A percentile compares a stretch with the other conserved stretches of the same genome.
phyloP scores from a whole-genome alignment of 2,329 filamentous ascomycete species.

The Ophiosphaerella narmari region DNA sequence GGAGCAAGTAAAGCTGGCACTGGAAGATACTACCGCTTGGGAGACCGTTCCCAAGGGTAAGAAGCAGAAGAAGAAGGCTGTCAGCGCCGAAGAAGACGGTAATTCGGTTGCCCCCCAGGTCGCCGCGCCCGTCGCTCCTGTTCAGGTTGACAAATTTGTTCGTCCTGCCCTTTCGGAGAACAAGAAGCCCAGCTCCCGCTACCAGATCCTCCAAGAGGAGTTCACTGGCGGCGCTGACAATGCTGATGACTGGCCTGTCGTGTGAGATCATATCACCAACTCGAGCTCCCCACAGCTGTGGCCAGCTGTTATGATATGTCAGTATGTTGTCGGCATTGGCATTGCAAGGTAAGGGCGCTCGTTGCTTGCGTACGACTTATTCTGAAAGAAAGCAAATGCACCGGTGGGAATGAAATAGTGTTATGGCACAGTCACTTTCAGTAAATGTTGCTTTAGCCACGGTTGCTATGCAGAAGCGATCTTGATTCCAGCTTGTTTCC shows the following conservation, averaged over 20 bases:
- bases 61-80: slow-evolving; percentile 60
- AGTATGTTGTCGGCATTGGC: too few species aligned
- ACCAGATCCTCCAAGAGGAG: slow-evolving; percentile 35
- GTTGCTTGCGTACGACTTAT: too few species aligned
- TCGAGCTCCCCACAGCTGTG: not conserved
- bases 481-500: slow-evolving; percentile 8
- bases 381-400: too few species aligned
- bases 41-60: slow-evolving; percentile 61
- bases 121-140: slow-evolving; percentile 24
- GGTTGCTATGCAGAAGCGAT: slow-evolving; percentile 4
- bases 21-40: slow-evolving; percentile 60
- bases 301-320: too few species aligned
- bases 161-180: slow-evolving; percentile 30
- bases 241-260: slow-evolving; percentile 49
- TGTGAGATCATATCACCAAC: slow-evolving; percentile 21
- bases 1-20: slow-evolving; percentile 61
- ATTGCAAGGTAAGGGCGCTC: too few species aligned
- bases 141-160: slow-evolving; percentile 14
- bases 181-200: slow-evolving; percentile 35
- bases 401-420: not conserved
- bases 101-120: slow-evolving; percentile 22
- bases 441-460: not conserved
- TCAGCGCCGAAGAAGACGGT: slow-evolving; percentile 50
- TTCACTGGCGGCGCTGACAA: slow-evolving; percentile 35
- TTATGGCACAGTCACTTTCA: not conserved